Base-by-base conservation (phyloP, 2,329 filamentous ascomycete genomes). In the Trichoderma koningiopsis region DNA sequence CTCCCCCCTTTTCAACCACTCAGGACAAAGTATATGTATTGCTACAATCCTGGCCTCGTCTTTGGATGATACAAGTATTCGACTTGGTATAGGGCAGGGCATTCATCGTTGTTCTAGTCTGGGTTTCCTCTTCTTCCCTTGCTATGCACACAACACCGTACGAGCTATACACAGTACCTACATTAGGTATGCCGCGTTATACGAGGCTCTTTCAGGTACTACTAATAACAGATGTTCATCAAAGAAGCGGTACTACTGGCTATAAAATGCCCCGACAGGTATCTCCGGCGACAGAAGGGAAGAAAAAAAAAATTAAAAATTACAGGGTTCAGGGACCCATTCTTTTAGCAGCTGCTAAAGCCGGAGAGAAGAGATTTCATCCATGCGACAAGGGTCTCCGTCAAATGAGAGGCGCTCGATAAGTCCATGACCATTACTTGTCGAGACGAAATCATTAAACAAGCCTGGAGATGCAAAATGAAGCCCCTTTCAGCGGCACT, bases 271-370 rank as follows among this genome's bases (percentile, higher is more conserved):
- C 63, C 63, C 63, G 63, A 66, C 63, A 6, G 24, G 63, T 68
- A 68, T 68, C 66, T 68, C 66, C 66, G 66, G 62, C 33, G 29
- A 22, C 40, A 56, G 22, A 65, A 52, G 5, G 35, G 33, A 47
- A 33, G 29, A 16, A 24, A 22, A 40, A 24, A 35, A 19, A 35
- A 14, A 16, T 49, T 24, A 47, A 65, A 49, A n/a, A 37, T 64
- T 64, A 58, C 63, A 61, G 57, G 57, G 56, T 68, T 24, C 43
- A 11, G 8, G n/a, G 56, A 52, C 68, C 68, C 60, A 60, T 40
- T 69, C 27, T 65, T 65, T 65, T 65, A 65, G 68, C 68, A 65
- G 33, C 68, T 69, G 67, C 59, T 68, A 60, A 55, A 69, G 40
- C 43, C 53, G 67, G 66, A 40, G 49, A 56, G 43, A 59, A 69